These are phyloP conservation scores for Piper longum DNA, from an alignment of 164 flowering plant species.

Conservation along the genomic window DNA sequence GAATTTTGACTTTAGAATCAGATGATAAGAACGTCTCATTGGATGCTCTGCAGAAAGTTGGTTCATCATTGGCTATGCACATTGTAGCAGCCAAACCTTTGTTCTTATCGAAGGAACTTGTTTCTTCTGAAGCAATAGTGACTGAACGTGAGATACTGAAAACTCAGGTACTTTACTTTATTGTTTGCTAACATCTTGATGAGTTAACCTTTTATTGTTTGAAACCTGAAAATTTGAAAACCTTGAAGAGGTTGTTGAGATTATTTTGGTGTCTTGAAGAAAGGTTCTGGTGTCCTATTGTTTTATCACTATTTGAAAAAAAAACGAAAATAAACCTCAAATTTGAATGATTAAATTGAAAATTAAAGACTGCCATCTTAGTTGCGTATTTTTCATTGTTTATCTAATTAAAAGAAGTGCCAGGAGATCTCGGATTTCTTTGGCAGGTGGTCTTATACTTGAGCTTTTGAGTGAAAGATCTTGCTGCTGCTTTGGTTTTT, in stretches of 20 bases:
- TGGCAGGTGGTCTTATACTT: background rate
- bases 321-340: background rate
- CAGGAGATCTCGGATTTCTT: background rate
- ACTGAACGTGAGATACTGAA: constrained; percentile 73
- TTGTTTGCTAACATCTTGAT: background rate
- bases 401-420: too few species aligned
- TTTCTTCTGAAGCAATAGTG: constrained; percentile 62
- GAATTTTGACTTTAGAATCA: constrained; percentile 61
- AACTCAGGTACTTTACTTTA: constrained; percentile 54
- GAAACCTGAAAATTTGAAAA: background rate
- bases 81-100: constrained; percentile 85
- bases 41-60: constrained; percentile 63
- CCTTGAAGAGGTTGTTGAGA: background rate
- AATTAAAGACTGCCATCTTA: too few species aligned
- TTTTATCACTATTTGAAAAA: background rate
- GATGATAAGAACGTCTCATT: constrained; percentile 34
- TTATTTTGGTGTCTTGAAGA: background rate
- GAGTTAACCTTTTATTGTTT: background rate
- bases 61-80: constrained; percentile 95
- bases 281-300: background rate
- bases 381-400: too few species aligned
- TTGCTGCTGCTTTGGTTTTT: too few species aligned
- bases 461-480: background rate
- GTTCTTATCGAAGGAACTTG: constrained; percentile 72
- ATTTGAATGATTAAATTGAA: background rate